Evolutionary conservation across 2,329 filamentous ascomycete species (phyloP).

Genomic region (Chrysoporthe deuterocubensis): DNA sequence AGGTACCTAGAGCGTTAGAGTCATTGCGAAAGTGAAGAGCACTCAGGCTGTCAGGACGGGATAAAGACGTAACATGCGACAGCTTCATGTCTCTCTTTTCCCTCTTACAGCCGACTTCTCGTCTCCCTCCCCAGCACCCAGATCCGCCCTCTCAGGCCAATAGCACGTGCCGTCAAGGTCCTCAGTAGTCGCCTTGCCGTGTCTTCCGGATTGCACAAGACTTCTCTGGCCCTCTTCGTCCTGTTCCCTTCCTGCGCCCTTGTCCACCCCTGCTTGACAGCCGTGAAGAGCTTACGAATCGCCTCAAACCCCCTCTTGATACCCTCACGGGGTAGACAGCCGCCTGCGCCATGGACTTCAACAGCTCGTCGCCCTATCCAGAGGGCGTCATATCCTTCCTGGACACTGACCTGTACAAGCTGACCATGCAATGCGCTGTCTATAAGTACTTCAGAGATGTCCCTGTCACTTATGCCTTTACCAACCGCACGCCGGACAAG

Average conservation of each 20-base stretch:
- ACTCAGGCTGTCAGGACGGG: not conserved
- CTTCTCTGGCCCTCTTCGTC: not conserved
- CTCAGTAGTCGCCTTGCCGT: not conserved
- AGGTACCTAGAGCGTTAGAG: not conserved
- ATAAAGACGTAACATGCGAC: not conserved
- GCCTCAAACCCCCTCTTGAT: not conserved
- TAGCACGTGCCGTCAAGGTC: not conserved
- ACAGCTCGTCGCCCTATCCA: conserved; percentile 67
- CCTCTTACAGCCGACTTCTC: not conserved
- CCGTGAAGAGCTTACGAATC: conserved; percentile 12
- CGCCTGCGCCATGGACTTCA: conserved; percentile 61
- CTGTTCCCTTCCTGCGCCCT: not conserved
- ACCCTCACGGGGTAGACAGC: not conserved
- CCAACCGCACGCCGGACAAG: conserved; percentile 93
- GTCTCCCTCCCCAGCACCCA: not conserved
- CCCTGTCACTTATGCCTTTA: conserved; percentile 89
- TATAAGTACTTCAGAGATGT: conserved; percentile 86
- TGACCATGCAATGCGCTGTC: conserved; percentile 98
- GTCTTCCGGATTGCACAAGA: conserved; percentile 5
- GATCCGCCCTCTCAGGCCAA: not conserved
- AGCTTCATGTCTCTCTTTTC: not conserved
- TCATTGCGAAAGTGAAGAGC: not conserved
- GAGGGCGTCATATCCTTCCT: conserved; percentile 83
- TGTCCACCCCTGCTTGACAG: not conserved
- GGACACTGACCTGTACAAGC: conserved; percentile 87